Percentiles rank a stretch among this genome's conserved stretches.
phyloP scores from a whole-genome alignment of 768 basidiomycete genomes.

The Aureoboletus auriporus region DNA sequence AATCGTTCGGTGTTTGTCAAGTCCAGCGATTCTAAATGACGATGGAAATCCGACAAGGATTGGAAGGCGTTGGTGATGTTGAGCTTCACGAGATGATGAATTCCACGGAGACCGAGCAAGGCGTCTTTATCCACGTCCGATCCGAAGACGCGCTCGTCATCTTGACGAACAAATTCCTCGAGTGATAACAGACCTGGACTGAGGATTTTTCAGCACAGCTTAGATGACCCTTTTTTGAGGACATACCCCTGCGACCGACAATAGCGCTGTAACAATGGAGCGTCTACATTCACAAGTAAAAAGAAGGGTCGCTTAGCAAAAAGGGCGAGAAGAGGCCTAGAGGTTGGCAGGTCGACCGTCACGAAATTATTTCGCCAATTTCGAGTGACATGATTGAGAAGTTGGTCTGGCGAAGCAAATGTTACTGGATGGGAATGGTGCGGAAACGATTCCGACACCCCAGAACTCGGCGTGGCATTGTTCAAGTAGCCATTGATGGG shows the following conservation, averaged over 20 bases:
- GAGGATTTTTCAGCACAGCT: slow-evolving; percentile 7
- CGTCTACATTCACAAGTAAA: slow-evolving; percentile 78
- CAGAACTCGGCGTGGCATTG: not conserved
- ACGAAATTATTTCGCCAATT: slow-evolving; percentile 82
- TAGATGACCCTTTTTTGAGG: not conserved
- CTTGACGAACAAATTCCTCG: slow-evolving; percentile 67
- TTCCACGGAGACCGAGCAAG: slow-evolving; percentile 19
- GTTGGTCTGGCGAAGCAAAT: slow-evolving; percentile 45
- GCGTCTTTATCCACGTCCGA: not conserved
- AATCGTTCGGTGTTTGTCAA: slow-evolving; percentile 70
- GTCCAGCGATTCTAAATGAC: slow-evolving; percentile 64
- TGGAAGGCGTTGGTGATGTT: slow-evolving; percentile 63
- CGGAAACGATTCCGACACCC: not conserved
- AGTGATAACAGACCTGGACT: slow-evolving; percentile 40
- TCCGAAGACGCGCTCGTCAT: slow-evolving; percentile 73
- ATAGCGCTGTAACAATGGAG: slow-evolving; percentile 71
- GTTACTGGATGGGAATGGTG: not conserved
- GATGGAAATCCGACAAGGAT: slow-evolving; percentile 48
- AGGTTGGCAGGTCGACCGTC: slow-evolving; percentile 62
- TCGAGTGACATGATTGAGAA: slow-evolving; percentile 74
- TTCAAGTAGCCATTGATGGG: not conserved
- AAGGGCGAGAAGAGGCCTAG: slow-evolving; percentile 48
- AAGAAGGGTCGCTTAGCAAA: slow-evolving; percentile 91
- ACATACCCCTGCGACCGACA: slow-evolving; percentile 51
- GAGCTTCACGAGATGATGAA: slow-evolving; percentile 51